Evolutionary conservation across 805 yeast species (phyloP).

Genomic region (Lipomyces mesembrius): DNA sequence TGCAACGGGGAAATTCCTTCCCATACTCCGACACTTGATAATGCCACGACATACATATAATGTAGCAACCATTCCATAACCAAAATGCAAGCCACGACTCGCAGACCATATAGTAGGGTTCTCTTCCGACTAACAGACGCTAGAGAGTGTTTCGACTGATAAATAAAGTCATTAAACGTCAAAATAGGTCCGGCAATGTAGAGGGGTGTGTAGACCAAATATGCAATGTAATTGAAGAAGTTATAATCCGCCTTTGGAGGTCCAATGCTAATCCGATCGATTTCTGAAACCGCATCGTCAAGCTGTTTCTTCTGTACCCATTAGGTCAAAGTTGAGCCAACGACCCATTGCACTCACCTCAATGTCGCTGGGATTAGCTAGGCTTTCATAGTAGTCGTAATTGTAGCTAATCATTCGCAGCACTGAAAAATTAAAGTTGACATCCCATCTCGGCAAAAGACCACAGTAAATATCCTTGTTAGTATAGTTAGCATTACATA

Average conservation of each 20-base stretch:
- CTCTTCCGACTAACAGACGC: conserved; percentile 63
- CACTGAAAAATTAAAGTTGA: conserved; percentile 86
- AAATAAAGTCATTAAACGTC: conserved; percentile 87
- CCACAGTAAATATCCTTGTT: conserved; percentile 62
- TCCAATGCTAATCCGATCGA: conserved; percentile 67
- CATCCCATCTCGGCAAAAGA: conserved; percentile 91
- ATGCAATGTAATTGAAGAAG: conserved; percentile 70
- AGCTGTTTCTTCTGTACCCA: conserved; percentile 25
- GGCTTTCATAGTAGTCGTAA: conserved; percentile 59
- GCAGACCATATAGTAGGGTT: conserved; percentile 62
- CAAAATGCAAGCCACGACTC: conserved; percentile 73
- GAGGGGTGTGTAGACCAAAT: conserved; percentile 81
- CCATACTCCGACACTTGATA: conserved; percentile 89
- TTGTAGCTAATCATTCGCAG: conserved; percentile 83
- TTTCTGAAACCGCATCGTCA: conserved; percentile 52
- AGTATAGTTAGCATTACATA: not conserved
- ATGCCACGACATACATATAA: conserved; percentile 90
- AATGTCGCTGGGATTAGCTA: conserved; percentile 20
- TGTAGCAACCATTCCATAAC: conserved; percentile 91
- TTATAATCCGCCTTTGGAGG: conserved; percentile 65
- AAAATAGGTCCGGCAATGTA: conserved; percentile 94
- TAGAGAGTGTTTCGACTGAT: conserved; percentile 63
- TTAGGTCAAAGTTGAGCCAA: conserved; percentile 1
- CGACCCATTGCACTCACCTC: conserved; percentile 19
- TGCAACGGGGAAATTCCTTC: conserved; percentile 86